Evolutionary conservation across 805 yeast genomes (phyloP).

Genomic region (Osmozyma mogii): DNA sequence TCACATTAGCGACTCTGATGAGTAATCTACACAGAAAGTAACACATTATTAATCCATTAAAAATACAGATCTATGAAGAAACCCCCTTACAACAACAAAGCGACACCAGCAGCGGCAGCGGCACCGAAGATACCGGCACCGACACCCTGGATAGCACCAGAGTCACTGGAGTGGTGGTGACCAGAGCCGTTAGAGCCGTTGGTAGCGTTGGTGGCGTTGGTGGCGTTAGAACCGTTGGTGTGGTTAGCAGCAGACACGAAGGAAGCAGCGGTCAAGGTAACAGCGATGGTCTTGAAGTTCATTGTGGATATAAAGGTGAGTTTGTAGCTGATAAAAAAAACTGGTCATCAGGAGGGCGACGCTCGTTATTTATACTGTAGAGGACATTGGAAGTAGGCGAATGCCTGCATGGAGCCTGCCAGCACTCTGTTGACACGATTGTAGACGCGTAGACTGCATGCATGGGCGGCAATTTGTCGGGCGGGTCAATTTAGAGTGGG

Average conservation of each 20-base stretch:
- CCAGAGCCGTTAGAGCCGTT: conserved; percentile 27
- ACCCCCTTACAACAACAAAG: conserved; percentile 37
- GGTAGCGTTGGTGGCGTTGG: conserved; percentile 28
- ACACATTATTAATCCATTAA: neutral
- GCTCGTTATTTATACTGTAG: conserved; percentile 9
- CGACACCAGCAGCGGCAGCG: conserved; percentile 78
- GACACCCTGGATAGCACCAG: conserved; percentile 42
- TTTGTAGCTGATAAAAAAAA: conserved; percentile 1
- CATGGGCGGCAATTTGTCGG: too few relatives aligned
- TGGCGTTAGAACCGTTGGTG: conserved; percentile 20
- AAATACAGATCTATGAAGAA: conserved; percentile 6
- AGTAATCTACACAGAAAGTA: too few relatives aligned
- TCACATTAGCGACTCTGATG: too few relatives aligned
- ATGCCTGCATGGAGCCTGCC: too few relatives aligned
- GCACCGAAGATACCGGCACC: conserved; percentile 77
- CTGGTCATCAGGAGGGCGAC: neutral
- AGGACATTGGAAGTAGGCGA: neutral
- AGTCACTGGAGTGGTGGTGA: conserved; percentile 26
- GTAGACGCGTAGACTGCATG: too few relatives aligned
- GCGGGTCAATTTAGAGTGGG: too few relatives aligned
- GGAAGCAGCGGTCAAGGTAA: conserved; percentile 63
- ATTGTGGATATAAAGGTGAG: conserved; percentile 28
- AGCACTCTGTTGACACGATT: conserved; percentile 1
- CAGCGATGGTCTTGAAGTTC: conserved; percentile 66
- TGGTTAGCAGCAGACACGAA: conserved; percentile 58